Base-by-base conservation (phyloP, 371 early-diverging fungal species). In the Blakeslea trispora region DNA sequence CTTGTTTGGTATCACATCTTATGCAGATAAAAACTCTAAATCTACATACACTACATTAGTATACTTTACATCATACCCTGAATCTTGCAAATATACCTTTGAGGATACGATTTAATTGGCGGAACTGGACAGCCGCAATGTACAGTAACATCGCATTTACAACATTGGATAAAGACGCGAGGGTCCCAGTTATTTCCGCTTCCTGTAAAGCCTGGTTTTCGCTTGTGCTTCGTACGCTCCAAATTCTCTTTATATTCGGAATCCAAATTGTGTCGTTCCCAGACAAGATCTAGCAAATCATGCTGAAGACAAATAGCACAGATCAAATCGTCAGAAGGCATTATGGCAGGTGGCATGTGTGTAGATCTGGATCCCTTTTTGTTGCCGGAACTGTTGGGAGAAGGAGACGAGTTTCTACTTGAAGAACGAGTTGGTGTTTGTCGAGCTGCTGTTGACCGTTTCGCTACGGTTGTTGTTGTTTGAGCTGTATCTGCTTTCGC, bases 281-380 rank as follows among this genome's bases (percentile, higher is more conserved):
- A 55, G 2, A 47, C 53, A 18, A 41, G 37, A 9, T 39, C 22
- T 15, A 59, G 64, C 4, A 63, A 47, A 21, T 56, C 50, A n/a
- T 53, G 22, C 14, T 52, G 52, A 13, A 28, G n/a, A 37, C 68
- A 63, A 14, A 59, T 48, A 22, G 40, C 42, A 17, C 64, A 64
- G 8, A 61, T 50, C 5, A 55, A 44, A 28, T 61, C 50, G 11
- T 58, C 45, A 22, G 53, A 47, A 6, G 55, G 49, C 18, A 15
- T 46, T n/a, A 50, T 21, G 14, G 45, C 50, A 28, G 21, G 13
- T 66, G 55, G 24, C 55, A 57, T 32, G 23, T 19, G 59, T 14
- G 14, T 70, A 53, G 8, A 53, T 55, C 1, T 69, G 64, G 45
- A 70, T n/a, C n/a, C n/a, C 57, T 11, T 69, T 55, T 4, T 74